Evolutionary conservation across 2,329 filamentous ascomycete genomes (phyloP).

Genomic region (Penicillium decumbens): DNA sequence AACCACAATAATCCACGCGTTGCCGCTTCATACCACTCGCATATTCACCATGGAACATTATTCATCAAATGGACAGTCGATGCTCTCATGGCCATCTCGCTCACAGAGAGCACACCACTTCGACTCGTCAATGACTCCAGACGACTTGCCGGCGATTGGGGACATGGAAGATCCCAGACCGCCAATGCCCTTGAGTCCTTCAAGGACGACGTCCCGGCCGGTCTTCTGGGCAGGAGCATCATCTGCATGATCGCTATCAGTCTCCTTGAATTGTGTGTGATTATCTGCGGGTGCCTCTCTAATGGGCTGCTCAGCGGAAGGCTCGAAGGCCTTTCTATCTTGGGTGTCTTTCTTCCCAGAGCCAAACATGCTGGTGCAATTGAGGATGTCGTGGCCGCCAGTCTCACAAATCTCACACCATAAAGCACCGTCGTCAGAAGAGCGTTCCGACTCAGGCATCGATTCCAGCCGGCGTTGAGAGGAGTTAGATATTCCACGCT

Average conservation of each 20-base stretch:
- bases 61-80: constrained; percentile 90
- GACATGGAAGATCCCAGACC: constrained; percentile 45
- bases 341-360: constrained; percentile 23
- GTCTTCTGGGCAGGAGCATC: constrained; percentile 33
- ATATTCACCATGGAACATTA: constrained; percentile 23
- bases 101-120: constrained; percentile 99
- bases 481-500: constrained; percentile 23
- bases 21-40: constrained; percentile 11
- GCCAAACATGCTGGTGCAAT: constrained; percentile 85
- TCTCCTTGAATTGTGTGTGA: constrained; percentile 6
- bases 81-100: constrained; percentile 91
- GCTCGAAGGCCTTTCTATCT: constrained; percentile 3
- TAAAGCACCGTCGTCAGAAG: constrained; percentile 69
- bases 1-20: constrained; percentile 5
- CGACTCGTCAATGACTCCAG: constrained; percentile 69
- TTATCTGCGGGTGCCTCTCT: constrained; percentile 16
- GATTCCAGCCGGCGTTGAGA: constrained; percentile 34
- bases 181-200: constrained; percentile 42
- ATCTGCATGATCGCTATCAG: constrained; percentile 13
- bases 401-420: constrained; percentile 98
- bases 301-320: constrained; percentile 10
- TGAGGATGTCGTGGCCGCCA: constrained; percentile 85
- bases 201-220: constrained; percentile 40
- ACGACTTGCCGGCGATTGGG: constrained; percentile 72
- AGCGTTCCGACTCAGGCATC: constrained; percentile 41